These are phyloP conservation scores for Bryum argenteum DNA, from an alignment of 225 moss, liverwort and hornwort species.

Conservation along the genomic window DNA sequence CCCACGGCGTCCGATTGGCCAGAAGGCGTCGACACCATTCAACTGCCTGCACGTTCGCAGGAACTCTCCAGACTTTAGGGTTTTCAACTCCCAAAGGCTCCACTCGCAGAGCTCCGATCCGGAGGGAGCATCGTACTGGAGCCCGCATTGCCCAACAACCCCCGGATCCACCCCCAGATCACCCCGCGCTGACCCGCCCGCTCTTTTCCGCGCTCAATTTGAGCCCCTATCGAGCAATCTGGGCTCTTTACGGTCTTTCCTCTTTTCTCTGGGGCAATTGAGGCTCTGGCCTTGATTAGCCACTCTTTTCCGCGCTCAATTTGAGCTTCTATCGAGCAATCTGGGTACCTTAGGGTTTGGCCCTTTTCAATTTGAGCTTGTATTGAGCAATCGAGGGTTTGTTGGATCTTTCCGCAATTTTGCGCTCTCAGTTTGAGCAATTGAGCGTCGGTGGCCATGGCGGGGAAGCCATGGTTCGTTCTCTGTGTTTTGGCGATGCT, in stretches of 20 bases:
- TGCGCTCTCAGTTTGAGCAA: not conserved
- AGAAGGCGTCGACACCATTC: conserved; percentile 23
- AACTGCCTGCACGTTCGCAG: not conserved
- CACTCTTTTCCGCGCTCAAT: not conserved
- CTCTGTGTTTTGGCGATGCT: not conserved
- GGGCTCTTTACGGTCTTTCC: too few species aligned
- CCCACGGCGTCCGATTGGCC: conserved; percentile 24
- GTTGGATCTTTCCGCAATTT: too few species aligned
- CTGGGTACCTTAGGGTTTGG: not conserved
- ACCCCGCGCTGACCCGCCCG: too few species aligned
- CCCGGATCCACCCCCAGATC: too few species aligned
- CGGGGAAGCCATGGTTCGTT: conserved; percentile 33
- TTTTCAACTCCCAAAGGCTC: conserved; percentile 1
- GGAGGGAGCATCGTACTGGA: not conserved
- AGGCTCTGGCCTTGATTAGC: not conserved
- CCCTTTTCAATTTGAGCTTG: too few species aligned
- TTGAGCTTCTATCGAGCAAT: not conserved
- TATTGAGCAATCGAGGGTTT: not conserved
- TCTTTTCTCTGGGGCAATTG: not conserved
- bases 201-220: not conserved
- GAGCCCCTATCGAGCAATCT: conserved; percentile 1
- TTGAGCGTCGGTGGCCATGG: conserved; percentile 24
- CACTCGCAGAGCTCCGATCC: not conserved
- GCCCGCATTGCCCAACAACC: not conserved
- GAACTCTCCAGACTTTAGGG: conserved; percentile 44